phyloP scores from a whole-genome alignment of 73 alveolate species.

The Halteria grandinella region DNA sequence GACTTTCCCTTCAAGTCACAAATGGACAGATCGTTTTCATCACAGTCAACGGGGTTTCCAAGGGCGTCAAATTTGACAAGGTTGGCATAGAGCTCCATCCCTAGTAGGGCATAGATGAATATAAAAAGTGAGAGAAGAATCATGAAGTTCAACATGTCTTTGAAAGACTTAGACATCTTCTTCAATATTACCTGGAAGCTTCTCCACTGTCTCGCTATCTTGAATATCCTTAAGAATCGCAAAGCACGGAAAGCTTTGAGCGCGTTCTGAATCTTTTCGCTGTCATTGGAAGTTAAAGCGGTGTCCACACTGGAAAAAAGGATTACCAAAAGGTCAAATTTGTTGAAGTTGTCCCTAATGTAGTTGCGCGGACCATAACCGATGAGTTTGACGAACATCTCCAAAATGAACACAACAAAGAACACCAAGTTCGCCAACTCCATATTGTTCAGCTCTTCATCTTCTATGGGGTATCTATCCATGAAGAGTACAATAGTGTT shows the following conservation, averaged over 20 bases:
- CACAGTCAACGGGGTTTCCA: conserved; percentile 7
- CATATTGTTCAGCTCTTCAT: background rate
- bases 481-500: conserved; percentile 64
- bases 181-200: conserved; percentile 59
- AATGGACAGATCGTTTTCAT: no score
- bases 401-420: conserved; percentile 55
- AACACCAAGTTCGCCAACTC: conserved; percentile 40
- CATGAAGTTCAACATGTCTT: conserved; percentile 53
- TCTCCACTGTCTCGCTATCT: conserved; percentile 63
- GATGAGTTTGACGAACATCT: conserved; percentile 72
- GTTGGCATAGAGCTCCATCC: conserved; percentile 79
- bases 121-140: conserved; percentile 71
- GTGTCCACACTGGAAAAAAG: conserved; percentile 58
- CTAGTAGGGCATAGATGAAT: conserved; percentile 71
- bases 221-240: conserved; percentile 76
- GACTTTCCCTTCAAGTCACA: no score
- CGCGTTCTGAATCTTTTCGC: conserved; percentile 51
- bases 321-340: conserved; percentile 75
- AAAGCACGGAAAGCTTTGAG: conserved; percentile 79
- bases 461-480: conserved; percentile 66
- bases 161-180: conserved; percentile 45
- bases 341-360: conserved; percentile 74
- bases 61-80: conserved; percentile 15
- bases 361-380: conserved; percentile 74
- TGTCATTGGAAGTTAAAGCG: conserved; percentile 37